These are phyloP conservation scores for Camelina neglecta DNA, from an alignment of 345 rosid genomes.

Conservation along the genomic window DNA sequence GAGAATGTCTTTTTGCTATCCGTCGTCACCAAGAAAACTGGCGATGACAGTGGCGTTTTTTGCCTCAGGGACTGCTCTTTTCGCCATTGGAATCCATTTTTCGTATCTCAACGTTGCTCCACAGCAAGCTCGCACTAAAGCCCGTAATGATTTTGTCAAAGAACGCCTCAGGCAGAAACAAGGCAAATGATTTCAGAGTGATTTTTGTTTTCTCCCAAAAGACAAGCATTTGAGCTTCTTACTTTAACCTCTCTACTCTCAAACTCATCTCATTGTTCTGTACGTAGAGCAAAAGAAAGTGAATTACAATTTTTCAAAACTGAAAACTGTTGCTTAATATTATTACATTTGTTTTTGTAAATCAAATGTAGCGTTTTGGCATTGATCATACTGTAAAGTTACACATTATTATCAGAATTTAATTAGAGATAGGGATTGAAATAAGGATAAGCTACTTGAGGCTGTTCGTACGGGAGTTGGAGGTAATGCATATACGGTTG, in stretches of 20 bases:
- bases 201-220: not conserved
- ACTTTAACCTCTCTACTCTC: no score
- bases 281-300: no score
- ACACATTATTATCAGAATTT: not conserved
- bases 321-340: not conserved
- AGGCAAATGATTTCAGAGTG: slow-evolving; percentile 43
- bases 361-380: not conserved
- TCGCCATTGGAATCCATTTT: slow-evolving; percentile 55
- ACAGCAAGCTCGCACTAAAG: slow-evolving; percentile 80
- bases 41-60: slow-evolving; percentile 70
- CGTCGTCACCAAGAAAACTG: slow-evolving; percentile 66
- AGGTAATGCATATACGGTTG: not conserved
- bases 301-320: not conserved
- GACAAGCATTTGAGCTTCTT: not conserved
- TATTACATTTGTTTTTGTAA: not conserved
- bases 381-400: not conserved
- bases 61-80: slow-evolving; percentile 57
- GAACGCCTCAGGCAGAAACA: slow-evolving; percentile 61
- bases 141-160: slow-evolving; percentile 74
- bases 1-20: slow-evolving; percentile 64
- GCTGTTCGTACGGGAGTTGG: slow-evolving; percentile 7
- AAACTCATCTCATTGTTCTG: not conserved
- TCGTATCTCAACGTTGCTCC: slow-evolving; percentile 65
- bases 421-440: not conserved
- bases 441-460: slow-evolving; percentile 10